Evolutionary conservation across 257 asterid species (phyloP).

Genomic region (Fraxinus cuspidata): DNA sequence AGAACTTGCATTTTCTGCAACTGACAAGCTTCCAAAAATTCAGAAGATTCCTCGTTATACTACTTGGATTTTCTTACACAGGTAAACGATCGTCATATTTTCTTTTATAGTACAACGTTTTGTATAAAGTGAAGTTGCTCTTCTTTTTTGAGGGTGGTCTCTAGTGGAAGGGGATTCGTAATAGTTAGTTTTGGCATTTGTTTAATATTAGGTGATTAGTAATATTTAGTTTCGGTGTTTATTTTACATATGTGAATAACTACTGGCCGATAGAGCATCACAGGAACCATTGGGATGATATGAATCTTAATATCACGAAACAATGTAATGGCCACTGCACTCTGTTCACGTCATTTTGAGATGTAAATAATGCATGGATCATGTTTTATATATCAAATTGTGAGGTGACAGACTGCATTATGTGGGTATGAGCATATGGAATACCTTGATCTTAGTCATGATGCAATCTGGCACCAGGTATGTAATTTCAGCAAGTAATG

Average conservation of each 20-base stretch:
- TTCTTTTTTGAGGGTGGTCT: background rate
- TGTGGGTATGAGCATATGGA: background rate
- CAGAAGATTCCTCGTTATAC: constrained; percentile 85
- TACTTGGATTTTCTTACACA: constrained; percentile 88
- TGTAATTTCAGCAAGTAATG: background rate
- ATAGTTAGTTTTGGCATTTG: too few relatives aligned
- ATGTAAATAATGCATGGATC: background rate
- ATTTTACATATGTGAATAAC: background rate
- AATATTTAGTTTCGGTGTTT: constrained; percentile 16
- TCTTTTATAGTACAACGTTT: constrained; percentile 1
- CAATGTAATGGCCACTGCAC: background rate
- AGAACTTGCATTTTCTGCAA: constrained; percentile 58
- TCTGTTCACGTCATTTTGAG: background rate
- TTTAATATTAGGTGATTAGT: background rate
- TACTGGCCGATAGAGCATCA: constrained; percentile 10
- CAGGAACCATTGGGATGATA: background rate
- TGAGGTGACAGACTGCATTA: background rate
- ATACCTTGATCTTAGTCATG: background rate
- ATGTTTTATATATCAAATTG: background rate
- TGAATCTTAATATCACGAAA: background rate
- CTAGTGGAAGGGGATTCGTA: background rate
- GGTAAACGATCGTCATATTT: constrained; percentile 40
- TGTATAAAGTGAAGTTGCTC: background rate
- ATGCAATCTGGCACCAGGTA: background rate
- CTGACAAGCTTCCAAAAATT: constrained; percentile 65